These are phyloP conservation scores for Coprinopsis cinerea DNA, from an alignment of 768 basidiomycete species.

Conservation along the genomic window DNA sequence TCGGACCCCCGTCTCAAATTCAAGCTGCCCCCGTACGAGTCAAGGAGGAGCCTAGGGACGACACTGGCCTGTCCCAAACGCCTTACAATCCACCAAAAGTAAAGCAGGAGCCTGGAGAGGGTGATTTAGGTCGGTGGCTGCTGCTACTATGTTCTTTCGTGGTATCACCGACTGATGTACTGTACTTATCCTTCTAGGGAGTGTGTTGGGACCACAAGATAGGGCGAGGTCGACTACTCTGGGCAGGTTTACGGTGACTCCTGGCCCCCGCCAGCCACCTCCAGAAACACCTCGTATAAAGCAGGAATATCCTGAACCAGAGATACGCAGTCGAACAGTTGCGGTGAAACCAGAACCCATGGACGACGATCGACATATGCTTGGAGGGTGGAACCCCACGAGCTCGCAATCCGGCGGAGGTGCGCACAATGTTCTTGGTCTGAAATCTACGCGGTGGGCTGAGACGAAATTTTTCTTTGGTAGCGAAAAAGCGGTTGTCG, in stretches of 20 bases:
- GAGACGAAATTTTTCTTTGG: no score
- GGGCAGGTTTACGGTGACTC: no score
- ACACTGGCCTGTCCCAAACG: no score
- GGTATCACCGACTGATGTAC: no score
- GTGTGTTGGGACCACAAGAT: no score
- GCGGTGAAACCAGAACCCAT: background rate
- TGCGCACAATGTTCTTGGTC: background rate
- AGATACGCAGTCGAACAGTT: background rate
- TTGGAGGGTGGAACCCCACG: background rate
- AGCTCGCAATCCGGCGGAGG: background rate
- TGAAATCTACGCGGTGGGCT: background rate
- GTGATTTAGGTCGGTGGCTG: no score
- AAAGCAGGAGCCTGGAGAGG: no score
- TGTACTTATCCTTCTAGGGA: no score
- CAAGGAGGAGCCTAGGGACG: background rate
- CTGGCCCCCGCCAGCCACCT: background rate
- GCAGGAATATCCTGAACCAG: background rate
- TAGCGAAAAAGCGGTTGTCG: no score
- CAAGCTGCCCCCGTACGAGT: background rate
- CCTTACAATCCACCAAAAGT: no score
- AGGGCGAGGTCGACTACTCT: no score
- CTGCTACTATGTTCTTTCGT: no score
- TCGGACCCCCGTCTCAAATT: background rate
- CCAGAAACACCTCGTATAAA: background rate
- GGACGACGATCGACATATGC: background rate